Base-by-base conservation (phyloP, 257 asterid species). In the Solanum okadae region DNA sequence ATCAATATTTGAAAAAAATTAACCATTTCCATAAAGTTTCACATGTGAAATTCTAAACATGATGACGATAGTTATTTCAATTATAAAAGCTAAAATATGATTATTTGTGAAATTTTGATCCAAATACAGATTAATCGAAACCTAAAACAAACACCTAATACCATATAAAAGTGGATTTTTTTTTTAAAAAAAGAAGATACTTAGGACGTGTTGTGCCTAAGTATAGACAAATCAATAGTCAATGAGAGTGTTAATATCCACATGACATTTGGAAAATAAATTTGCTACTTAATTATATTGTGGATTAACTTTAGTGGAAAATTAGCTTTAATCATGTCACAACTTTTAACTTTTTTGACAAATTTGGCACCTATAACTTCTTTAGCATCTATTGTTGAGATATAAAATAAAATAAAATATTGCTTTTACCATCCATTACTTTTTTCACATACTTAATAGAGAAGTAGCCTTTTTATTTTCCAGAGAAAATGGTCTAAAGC, bases 291-390 rank as follows among this genome's bases (percentile, higher is more conserved):
- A 70, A 70, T 77, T 73, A 34, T 23, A 35, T 22, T 23, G 83
- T 22, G 56, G 10, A 75, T 40, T n/a, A 77, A 3, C 34, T 15
- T 81, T 46, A 9, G 68, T 46, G 86, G 85, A 46, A 1, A 81
- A 27, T 81, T 44, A 81, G 3, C 86, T 81, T 81, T 81, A 81
- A 81, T 46, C 86, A 81, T 81, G 37, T 81, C 68, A 16, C 18
- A 35, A 29, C 68, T 81, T 46, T 18, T 46, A 46, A 46, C 86
- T 29, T 81, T 81, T 81, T 81, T 81, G 68, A 81, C 86, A 81
- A 81, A 81, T 81, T 81, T 44, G 86, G 20, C 68, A 15, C 86
- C 6, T 5, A 27, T 27, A 18, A 3, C 11, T 81, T 49, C 68
- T 46, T 34, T 29, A 46, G 10, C 68, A 29, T 29, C 29, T n/a